Evolutionary conservation across 179 eudicot species (phyloP), one percentile per base, ranked within the genome.

Genomic region (Spinacia oleracea): DNA sequence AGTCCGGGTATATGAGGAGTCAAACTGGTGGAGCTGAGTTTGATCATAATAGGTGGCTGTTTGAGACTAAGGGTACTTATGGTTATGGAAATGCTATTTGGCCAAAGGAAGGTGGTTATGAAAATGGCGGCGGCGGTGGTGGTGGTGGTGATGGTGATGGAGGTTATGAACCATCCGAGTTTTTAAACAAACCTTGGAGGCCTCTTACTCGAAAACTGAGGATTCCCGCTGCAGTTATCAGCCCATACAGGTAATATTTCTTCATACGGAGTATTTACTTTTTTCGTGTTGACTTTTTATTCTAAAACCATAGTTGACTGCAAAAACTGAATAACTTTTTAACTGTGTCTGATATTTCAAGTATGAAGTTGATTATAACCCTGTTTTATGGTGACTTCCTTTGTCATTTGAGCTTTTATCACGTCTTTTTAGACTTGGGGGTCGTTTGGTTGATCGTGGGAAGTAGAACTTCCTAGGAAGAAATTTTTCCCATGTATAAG

Each of bases 201-300:
- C 89, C 89, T 53, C 88, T 87, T 38, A 87, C 89, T 21, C 87
- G 89, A 10, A 87, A 87, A 74, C 59, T 87, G 81, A 87, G 78
- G 78, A 85, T 87, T 51, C 86, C 89, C 6, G 88, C 89, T 56
- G 89, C 73, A 34, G 78, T 83, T 29, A 87, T 87, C 77, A 87
- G 89, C 51, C 89, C 89, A 35, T 87, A 87, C 72, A 84, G 88
- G 86, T 87, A 81, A 75, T 27, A 45, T 80, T 6, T 50, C 35
- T 46, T 6, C 16, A 9, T 27, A 8, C n/a, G n/a, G 27, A 42
- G 23, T 62, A 42, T 76, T 76, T 23, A 43, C 51, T 78, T 7
- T 21, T 48, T 38, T 59, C n/a, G 25, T 79, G 50, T 1, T 78
- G 5, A 59, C 70, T 14, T 59, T n/a, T 66, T 31, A 6, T 68